These are phyloP conservation scores for Wolfiporia cocos DNA, from an alignment of 1,284 basidiomycete species.

Conservation along the genomic window DNA sequence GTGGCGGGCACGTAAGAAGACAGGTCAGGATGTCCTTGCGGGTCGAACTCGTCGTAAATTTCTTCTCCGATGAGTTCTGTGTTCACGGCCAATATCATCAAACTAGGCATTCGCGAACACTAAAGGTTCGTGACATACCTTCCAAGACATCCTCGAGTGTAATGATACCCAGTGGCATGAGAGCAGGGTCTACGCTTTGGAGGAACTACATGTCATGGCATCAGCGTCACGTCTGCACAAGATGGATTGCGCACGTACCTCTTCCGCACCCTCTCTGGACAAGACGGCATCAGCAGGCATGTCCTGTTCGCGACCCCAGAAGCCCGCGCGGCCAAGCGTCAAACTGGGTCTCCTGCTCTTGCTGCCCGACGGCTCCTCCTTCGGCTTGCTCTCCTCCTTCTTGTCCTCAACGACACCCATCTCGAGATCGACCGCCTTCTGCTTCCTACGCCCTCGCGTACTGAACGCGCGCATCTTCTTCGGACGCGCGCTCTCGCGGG, in stretches of 20 bases:
- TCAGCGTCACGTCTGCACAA: background rate
- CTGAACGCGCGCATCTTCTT: constrained; percentile 11
- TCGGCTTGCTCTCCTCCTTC: constrained; percentile 15
- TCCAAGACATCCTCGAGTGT: constrained; percentile 92
- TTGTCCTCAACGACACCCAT: constrained; percentile 28
- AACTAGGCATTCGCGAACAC: background rate
- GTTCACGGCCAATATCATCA: constrained; percentile 2
- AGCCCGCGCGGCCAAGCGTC: constrained; percentile 23
- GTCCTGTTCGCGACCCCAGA: constrained; percentile 55
- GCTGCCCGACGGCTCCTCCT: constrained; percentile 8
- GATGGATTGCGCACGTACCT: constrained; percentile 33
- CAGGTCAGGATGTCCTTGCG: constrained; percentile 50
- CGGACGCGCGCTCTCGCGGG: constrained; percentile 16
- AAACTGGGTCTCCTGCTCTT: constrained; percentile 37
- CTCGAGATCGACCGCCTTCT: constrained; percentile 30
- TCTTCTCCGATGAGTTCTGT: constrained; percentile 85
- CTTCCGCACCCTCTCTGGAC: constrained; percentile 60
- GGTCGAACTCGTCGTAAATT: constrained; percentile 85
- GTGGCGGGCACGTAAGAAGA: constrained; percentile 39
- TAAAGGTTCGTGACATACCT: constrained; percentile 38
- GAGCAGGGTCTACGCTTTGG: constrained; percentile 64
- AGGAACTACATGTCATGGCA: constrained; percentile 45
- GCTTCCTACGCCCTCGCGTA: constrained; percentile 12
- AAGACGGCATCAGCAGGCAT: constrained; percentile 83
- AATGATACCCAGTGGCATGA: constrained; percentile 86